Percentiles rank a stretch among this genome's conserved stretches.
These are phyloP conservation scores for Naganishia kalamii DNA, from an alignment of 768 basidiomycete genomes.

Conservation along the genomic window DNA sequence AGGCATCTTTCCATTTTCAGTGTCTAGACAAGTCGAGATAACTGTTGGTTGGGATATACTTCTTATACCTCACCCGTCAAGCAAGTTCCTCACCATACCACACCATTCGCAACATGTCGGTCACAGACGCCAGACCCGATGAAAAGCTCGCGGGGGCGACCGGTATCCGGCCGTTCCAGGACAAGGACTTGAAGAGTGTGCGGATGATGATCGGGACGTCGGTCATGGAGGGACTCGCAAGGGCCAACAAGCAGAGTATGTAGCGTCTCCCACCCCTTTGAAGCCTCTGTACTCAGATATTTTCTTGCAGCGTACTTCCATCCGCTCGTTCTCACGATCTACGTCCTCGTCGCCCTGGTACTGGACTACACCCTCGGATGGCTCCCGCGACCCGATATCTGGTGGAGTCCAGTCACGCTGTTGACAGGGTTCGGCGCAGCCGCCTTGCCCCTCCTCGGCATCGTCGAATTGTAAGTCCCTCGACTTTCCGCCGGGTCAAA, in stretches of 20 bases:
- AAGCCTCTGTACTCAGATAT: not conserved
- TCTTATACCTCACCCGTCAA: no score
- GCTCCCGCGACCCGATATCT: slow-evolving; percentile 15
- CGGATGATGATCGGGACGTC: slow-evolving; percentile 35
- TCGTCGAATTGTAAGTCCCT: slow-evolving; percentile 26
- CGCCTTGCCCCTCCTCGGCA: slow-evolving; percentile 26
- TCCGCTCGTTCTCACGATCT: slow-evolving; percentile 22
- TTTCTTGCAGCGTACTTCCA: slow-evolving; percentile 25
- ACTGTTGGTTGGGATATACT: no score
- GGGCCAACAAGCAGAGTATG: slow-evolving; percentile 29
- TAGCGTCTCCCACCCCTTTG: not conserved
- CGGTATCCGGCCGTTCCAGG: slow-evolving; percentile 22
- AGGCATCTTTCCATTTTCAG: no score
- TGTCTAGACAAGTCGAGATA: no score
- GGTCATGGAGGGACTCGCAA: slow-evolving; percentile 34
- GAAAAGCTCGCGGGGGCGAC: not conserved
- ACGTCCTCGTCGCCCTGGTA: slow-evolving; percentile 13
- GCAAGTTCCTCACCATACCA: no score
- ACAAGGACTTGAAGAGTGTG: slow-evolving; percentile 24
- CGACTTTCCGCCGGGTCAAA: not conserved
- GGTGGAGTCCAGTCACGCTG: slow-evolving; percentile 21
- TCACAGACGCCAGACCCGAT: not conserved
- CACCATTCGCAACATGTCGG: no score
- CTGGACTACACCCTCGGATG: slow-evolving; percentile 25
- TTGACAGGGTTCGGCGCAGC: slow-evolving; percentile 29